A percentile compares a stretch with the other conserved stretches of the same genome.
These are phyloP conservation scores for Avena sativa DNA, from an alignment of 176 grass and related monocot species.

Conservation along the genomic window DNA sequence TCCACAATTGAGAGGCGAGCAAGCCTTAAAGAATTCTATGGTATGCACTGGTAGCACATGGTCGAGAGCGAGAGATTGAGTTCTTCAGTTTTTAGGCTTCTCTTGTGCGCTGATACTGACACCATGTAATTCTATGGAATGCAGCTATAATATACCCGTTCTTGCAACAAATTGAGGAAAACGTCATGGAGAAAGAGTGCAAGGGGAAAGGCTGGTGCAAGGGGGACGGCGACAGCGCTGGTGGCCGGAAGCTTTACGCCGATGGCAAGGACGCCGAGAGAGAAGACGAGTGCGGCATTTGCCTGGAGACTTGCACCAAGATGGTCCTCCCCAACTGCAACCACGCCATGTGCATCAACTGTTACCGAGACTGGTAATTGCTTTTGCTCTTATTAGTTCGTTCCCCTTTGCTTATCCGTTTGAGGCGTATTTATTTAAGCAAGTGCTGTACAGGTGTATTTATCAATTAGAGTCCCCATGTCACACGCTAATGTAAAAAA, in stretches of 20 bases:
- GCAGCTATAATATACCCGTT: slow-evolving; percentile 95
- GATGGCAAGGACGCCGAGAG: slow-evolving; percentile 74
- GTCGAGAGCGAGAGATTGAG: no score
- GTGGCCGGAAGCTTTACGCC: slow-evolving; percentile 58
- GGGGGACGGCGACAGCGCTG: slow-evolving; percentile 40
- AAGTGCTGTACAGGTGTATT: slow-evolving; percentile 21
- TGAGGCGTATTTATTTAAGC: slow-evolving; percentile 31
- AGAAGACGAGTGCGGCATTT: slow-evolving; percentile 96
- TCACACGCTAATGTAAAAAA: slow-evolving; percentile 50
- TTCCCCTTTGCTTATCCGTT: slow-evolving; percentile 45
- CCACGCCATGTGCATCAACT: slow-evolving; percentile 97
- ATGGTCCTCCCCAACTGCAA: slow-evolving; percentile 95
- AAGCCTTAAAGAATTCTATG: slow-evolving; percentile 57
- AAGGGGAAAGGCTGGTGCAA: slow-evolving; percentile 71
- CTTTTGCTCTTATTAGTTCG: neutral
- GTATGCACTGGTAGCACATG: slow-evolving; percentile 44
- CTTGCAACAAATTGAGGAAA: slow-evolving; percentile 92
- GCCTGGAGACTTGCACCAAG: slow-evolving; percentile 92
- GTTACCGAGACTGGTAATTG: slow-evolving; percentile 88
- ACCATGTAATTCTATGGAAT: slow-evolving; percentile 44
- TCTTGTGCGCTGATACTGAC: neutral
- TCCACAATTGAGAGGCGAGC: slow-evolving; percentile 89
- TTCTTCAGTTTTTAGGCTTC: no score
- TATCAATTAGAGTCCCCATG: slow-evolving; percentile 42
- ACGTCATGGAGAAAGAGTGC: slow-evolving; percentile 68